Percentiles rank a stretch among this genome's conserved stretches.
Evolutionary conservation across 768 basidiomycete genomes (phyloP).

Genomic region (Hydnomerulius pinastri): DNA sequence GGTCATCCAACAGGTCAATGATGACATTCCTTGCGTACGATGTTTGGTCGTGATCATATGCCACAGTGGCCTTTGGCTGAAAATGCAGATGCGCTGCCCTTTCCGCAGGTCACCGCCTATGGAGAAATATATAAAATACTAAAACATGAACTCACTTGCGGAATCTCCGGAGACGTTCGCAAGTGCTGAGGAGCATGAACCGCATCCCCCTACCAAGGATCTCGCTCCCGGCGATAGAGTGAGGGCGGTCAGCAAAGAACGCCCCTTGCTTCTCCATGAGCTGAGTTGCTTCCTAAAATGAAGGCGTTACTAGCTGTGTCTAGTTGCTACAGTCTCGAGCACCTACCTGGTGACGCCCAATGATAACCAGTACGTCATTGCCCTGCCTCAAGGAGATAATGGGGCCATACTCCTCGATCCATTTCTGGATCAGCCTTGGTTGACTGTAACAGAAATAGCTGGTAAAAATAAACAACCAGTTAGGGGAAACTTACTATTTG

Average conservation of each 20-base stretch:
- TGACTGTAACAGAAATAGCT: constrained; percentile 8
- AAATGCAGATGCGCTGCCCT: constrained; percentile 58
- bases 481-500: constrained; percentile 13
- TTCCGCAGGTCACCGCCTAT: neutral
- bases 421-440: constrained; percentile 20
- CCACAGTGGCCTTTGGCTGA: constrained; percentile 46
- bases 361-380: constrained; percentile 25
- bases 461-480: neutral
- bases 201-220: constrained; percentile 61
- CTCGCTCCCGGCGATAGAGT: constrained; percentile 54
- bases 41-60: constrained; percentile 49
- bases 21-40: constrained; percentile 30
- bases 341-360: constrained; percentile 22
- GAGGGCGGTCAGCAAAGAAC: constrained; percentile 50
- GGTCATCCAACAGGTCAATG: constrained; percentile 23
- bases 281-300: constrained; percentile 45
- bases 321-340: neutral
- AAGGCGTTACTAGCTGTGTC: too few species aligned
- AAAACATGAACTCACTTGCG: constrained; percentile 39
- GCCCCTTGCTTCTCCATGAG: constrained; percentile 65
- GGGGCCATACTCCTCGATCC: constrained; percentile 30
- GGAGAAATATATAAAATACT: neutral
- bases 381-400: constrained; percentile 27
- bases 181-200: constrained; percentile 49
- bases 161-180: constrained; percentile 60